These are phyloP conservation scores for Pyrenopolyporus hunteri DNA, from an alignment of 495 filamentous ascomycete species.

Conservation along the genomic window DNA sequence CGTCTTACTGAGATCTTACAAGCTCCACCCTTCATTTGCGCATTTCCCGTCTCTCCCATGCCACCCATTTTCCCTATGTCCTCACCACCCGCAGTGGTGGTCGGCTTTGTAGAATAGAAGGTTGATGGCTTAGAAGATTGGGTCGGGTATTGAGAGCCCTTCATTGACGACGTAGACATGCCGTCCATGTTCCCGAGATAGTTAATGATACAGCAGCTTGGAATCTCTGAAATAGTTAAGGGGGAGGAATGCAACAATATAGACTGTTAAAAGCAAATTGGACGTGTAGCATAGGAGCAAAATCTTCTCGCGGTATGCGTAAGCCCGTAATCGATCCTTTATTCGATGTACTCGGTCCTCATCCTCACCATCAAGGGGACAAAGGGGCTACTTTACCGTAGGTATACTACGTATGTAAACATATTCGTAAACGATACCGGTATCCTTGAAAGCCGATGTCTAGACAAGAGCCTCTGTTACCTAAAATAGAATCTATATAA, in stretches of 20 bases:
- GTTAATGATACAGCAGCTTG: background rate
- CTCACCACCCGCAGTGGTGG: background rate
- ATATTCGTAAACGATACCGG: too few species aligned
- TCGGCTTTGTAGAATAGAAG: background rate
- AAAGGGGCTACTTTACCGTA: constrained; percentile 9
- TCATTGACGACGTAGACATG: constrained; percentile 20
- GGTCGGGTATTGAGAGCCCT: background rate
- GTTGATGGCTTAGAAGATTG: constrained; percentile 1
- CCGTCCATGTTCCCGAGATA: constrained; percentile 12
- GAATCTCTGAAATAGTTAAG: background rate
- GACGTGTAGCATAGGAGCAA: too few species aligned
- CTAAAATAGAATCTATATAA: background rate
- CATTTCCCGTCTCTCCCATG: constrained; percentile 5
- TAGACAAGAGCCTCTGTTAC: background rate
- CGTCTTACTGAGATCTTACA: constrained; percentile 31
- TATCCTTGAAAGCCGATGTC: background rate
- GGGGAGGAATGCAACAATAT: too few species aligned
- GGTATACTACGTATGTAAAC: too few species aligned
- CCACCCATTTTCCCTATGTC: background rate
- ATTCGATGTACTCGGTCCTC: background rate
- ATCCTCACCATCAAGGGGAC: background rate
- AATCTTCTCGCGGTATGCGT: background rate
- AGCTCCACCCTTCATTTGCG: background rate
- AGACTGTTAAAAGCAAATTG: background rate
- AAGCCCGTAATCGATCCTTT: constrained; percentile 6